These are phyloP conservation scores for Leucosporidium yakuticum DNA, from an alignment of 768 basidiomycete genomes.

Conservation along the genomic window DNA sequence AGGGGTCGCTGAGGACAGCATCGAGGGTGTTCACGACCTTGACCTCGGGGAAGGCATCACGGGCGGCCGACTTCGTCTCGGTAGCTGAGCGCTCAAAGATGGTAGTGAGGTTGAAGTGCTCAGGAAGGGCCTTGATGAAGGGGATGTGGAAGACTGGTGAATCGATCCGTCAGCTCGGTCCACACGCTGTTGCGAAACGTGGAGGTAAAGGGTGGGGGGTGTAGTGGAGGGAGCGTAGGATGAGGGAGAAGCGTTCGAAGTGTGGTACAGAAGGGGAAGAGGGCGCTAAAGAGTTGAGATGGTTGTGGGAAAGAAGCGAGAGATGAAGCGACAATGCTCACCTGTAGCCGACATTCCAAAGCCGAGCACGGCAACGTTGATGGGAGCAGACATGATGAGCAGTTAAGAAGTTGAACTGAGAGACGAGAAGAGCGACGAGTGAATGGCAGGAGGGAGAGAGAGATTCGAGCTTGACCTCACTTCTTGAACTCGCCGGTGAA, in stretches of 20 bases:
- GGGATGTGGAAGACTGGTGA: constrained; percentile 66
- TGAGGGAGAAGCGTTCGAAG: not conserved
- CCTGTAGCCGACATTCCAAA: constrained; percentile 30
- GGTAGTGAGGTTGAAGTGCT: constrained; percentile 62
- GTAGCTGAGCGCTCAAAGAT: constrained; percentile 63
- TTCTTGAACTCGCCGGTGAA: too few relatives aligned
- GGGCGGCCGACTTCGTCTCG: constrained; percentile 54
- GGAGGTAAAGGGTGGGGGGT: not conserved
- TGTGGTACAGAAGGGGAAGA: too few relatives aligned
- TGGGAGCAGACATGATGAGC: not conserved
- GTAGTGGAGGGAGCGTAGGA: not conserved
- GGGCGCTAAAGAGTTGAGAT: not conserved
- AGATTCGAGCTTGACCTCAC: too few relatives aligned
- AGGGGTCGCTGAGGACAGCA: constrained; percentile 56
- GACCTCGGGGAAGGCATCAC: constrained; percentile 54
- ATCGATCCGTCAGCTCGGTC: not conserved
- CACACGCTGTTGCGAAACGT: not conserved
- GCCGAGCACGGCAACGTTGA: constrained; percentile 27
- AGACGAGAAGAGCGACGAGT: not conserved
- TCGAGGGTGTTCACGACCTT: constrained; percentile 59
- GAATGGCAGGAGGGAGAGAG: not conserved
- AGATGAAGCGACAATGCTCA: not conserved
- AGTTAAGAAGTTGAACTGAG: not conserved
- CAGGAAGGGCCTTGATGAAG: constrained; percentile 65
- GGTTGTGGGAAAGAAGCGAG: not conserved